phyloP scores from a whole-genome alignment of 352 stramenopile species.

The Peronosclerospora sorghi region DNA sequence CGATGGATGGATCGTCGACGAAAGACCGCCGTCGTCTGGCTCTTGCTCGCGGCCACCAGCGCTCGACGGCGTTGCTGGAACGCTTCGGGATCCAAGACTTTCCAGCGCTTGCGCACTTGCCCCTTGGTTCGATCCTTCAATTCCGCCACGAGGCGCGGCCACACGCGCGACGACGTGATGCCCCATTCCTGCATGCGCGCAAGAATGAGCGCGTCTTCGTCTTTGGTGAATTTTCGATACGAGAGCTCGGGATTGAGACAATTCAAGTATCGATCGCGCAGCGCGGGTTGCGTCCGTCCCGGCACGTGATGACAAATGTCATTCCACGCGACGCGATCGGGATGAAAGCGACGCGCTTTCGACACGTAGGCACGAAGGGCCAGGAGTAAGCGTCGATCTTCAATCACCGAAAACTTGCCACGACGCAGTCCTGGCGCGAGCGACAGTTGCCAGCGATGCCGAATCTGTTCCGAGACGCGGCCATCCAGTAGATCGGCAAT shows the following conservation, averaged over 20 bases:
- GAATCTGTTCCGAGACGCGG: slow-evolving; percentile 57
- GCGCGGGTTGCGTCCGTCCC: slow-evolving; percentile 34
- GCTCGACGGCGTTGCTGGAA: slow-evolving; percentile 23
- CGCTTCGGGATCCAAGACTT: slow-evolving; percentile 22
- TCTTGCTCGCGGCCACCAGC: slow-evolving; percentile 12
- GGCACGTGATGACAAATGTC: slow-evolving; percentile 52
- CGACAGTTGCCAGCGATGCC: slow-evolving; percentile 63
- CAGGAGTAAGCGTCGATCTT: slow-evolving; percentile 54
- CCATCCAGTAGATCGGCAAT: slow-evolving; percentile 69
- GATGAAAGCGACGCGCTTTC: slow-evolving; percentile 29
- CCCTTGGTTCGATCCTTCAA: slow-evolving; percentile 39
- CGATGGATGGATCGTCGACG: slow-evolving; percentile 26
- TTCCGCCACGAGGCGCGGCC: slow-evolving; percentile 31
- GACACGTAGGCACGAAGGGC: slow-evolving; percentile 46
- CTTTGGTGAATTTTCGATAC: slow-evolving; percentile 41
- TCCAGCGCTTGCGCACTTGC: slow-evolving; percentile 38
- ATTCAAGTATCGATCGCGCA: slow-evolving; percentile 60
- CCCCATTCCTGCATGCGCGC: slow-evolving; percentile 26
- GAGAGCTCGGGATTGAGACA: slow-evolving; percentile 58
- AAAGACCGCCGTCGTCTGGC: slow-evolving; percentile 34
- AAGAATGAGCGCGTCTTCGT: slow-evolving; percentile 39
- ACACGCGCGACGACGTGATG: slow-evolving; percentile 24
- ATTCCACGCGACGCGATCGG: slow-evolving; percentile 41
- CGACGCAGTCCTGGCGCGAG: slow-evolving; percentile 48
- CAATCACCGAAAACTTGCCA: slow-evolving; percentile 63